Base-by-base conservation (phyloP, 768 basidiomycete genomes). In the Myochromella boudieri region DNA sequence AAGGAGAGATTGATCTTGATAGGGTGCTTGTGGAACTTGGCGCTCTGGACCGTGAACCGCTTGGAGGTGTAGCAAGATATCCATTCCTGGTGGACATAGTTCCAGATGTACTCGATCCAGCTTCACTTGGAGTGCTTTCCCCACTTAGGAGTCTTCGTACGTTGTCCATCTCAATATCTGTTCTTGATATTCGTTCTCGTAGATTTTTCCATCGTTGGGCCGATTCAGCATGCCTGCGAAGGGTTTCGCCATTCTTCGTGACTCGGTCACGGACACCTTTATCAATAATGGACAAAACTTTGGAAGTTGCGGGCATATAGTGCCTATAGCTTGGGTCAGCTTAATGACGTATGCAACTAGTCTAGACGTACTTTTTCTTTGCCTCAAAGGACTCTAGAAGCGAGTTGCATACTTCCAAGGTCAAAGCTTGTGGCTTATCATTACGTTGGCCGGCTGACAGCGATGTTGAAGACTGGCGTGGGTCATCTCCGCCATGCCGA, bases 161-260 rank as follows among this genome's bases (percentile, higher is more conserved):
- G 46, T 62, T 71, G 51, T 86, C 84, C 88, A 97, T 89, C 52
- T 94, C 91, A 21, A 72, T 67, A 55, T 95, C 91, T 9, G 91
- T 90, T 46, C 88, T 74, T 17, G 77, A 60, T 56, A 97, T 92
- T 41, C 90, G 81, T 44, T 92, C 89, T 52, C 78, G 78, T 26
- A 97, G 70, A 54, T 77, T 83, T 51, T 78, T 77, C 93, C 93
- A 97, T 39, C 91, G 78, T 55, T 87, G 82, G 15, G 85, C 87
- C 52, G 91, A 91, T 59, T 97, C 95, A 2, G 88, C 87, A 62
- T 91, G 91, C 55, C 92, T 75, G 50, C 95, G 78, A 39, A 98
- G 68, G 26, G 92, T 92, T 69, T 97, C 95, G 1, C 95, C 95
- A 53, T 97, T 98, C 78, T 93, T 95, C 17, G 95, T 97, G 4